These are phyloP conservation scores for Aspergillus ochraceoroseus DNA, from an alignment of 2,329 filamentous ascomycete species.

Conservation along the genomic window DNA sequence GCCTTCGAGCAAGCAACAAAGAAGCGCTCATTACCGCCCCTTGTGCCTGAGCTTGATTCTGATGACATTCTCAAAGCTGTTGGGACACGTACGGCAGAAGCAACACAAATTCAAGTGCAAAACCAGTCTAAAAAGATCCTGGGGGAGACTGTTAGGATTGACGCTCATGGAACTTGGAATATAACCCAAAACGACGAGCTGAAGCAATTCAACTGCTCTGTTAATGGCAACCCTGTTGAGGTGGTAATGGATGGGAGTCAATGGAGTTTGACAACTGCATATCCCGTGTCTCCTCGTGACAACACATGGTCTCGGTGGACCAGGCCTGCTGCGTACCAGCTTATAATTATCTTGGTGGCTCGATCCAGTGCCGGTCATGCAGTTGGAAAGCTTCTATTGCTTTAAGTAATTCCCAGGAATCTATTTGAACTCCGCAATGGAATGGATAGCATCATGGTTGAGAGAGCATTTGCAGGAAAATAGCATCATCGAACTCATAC, in stretches of 20 bases:
- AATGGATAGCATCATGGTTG: too few species aligned
- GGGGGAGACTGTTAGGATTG: conserved; percentile 9
- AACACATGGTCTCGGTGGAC: conserved; percentile 25
- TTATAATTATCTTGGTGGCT: conserved; percentile 24
- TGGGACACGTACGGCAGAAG: neutral
- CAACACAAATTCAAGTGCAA: conserved; percentile 5
- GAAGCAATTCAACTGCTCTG: conserved; percentile 15
- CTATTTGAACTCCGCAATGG: too few species aligned
- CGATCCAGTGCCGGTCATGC: conserved; percentile 8
- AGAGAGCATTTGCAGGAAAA: too few species aligned
- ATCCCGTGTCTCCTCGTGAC: conserved; percentile 25
- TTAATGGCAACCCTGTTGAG: conserved; percentile 24
- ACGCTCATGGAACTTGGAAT: conserved; percentile 7
- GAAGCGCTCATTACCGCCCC: conserved; percentile 19
- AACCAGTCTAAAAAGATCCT: conserved; percentile 12
- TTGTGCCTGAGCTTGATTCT: conserved; percentile 23
- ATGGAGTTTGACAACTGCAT: conserved; percentile 20
- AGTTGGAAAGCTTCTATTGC: conserved; percentile 24
- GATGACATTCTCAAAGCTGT: conserved; percentile 16
- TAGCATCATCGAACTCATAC: too few species aligned
- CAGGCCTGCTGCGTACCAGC: conserved; percentile 26
- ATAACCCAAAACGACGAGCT: conserved; percentile 11
- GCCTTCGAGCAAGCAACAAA: conserved; percentile 25
- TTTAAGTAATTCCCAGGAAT: conserved; percentile 15
- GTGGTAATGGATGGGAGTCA: conserved; percentile 12